phyloP scores from a whole-genome alignment of 805 yeast genomes.

The Grigorovia humatica region DNA sequence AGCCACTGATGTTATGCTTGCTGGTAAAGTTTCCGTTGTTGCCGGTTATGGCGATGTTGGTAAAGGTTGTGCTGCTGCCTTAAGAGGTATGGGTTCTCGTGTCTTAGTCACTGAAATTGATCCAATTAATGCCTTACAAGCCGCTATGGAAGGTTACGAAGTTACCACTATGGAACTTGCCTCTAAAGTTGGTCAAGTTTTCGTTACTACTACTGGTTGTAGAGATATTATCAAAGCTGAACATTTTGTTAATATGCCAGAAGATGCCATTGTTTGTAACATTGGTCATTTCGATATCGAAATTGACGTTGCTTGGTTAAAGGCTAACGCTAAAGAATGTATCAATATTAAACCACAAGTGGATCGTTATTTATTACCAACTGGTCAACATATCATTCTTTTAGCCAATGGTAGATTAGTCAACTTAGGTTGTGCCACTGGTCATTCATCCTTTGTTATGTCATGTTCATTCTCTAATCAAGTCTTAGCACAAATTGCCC shows the following conservation, averaged over 20 bases:
- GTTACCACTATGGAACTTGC: slow-evolving; percentile 93
- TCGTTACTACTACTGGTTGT: slow-evolving; percentile 98
- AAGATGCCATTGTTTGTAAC: slow-evolving; percentile 99
- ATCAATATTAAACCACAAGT: slow-evolving; percentile 99
- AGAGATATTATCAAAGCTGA: slow-evolving; percentile 90
- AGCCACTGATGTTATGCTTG: slow-evolving; percentile 99
- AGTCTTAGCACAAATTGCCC: slow-evolving; percentile 96
- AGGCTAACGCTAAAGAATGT: slow-evolving; percentile 84
- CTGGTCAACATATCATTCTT: slow-evolving; percentile 88
- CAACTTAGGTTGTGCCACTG: slow-evolving; percentile 99
- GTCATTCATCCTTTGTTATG: slow-evolving; percentile 98
- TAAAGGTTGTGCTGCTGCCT: slow-evolving; percentile 99
- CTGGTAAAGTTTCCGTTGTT: slow-evolving; percentile 97
- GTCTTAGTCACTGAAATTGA: slow-evolving; percentile 95
- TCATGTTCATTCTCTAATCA: slow-evolving; percentile 99
- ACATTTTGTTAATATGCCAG: slow-evolving; percentile 90
- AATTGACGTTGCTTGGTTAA: slow-evolving; percentile 98
- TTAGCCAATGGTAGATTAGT: slow-evolving; percentile 99
- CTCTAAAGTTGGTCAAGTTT: slow-evolving; percentile 87
- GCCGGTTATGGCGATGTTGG: slow-evolving; percentile 99
- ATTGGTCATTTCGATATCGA: slow-evolving; percentile 99
- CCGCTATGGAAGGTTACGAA: slow-evolving; percentile 98
- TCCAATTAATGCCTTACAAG: slow-evolving; percentile 98
- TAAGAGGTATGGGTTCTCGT: slow-evolving; percentile 98
- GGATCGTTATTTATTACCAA: slow-evolving; percentile 84